Percentiles rank a stretch among this genome's conserved stretches.
Conservation (phyloP, 2,329 filamentous ascomycete genomes). For the Diaporthe australafricana region DNA sequence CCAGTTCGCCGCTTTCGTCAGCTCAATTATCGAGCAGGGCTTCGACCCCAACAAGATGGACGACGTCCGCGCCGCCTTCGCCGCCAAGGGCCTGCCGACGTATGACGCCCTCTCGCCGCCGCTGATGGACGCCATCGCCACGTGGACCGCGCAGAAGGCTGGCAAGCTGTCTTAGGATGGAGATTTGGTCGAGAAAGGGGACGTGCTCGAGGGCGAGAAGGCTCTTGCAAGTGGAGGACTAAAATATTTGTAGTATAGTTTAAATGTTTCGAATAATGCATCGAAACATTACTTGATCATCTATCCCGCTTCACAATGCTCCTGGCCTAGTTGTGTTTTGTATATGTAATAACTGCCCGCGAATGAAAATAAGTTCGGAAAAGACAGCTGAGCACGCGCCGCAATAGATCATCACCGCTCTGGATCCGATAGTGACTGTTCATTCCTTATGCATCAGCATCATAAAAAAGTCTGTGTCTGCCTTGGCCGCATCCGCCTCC, state of each 20-base stretch:
- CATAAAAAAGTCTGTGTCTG: slow-evolving; percentile 29
- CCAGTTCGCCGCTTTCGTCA: slow-evolving; percentile 77
- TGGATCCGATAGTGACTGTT: neutral
- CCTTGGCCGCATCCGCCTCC: slow-evolving; percentile 41
- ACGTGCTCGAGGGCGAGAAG: neutral
- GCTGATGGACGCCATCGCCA: slow-evolving; percentile 72
- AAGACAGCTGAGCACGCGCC: neutral
- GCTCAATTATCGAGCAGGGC: slow-evolving; percentile 76
- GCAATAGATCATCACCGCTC: neutral
- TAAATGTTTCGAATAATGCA: neutral
- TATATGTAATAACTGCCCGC: neutral
- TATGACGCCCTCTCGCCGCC: slow-evolving; percentile 72
- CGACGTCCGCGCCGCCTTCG: slow-evolving; percentile 65
- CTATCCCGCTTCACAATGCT: neutral
- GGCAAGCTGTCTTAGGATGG: slow-evolving; percentile 40
- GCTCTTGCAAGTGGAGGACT: neutral
- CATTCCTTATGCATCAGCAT: slow-evolving; percentile 16
- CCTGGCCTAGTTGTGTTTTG: neutral
- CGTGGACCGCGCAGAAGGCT: slow-evolving; percentile 64
- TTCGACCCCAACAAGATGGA: slow-evolving; percentile 66
- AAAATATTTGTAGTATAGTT: slow-evolving; percentile 16
- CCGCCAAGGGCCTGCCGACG: slow-evolving; percentile 65
- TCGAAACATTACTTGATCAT: neutral
- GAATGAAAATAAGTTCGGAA: neutral
- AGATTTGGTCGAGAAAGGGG: neutral